Base-by-base conservation (phyloP, 140 eudicot genomes). In the Ambrosia hybrid region DNA sequence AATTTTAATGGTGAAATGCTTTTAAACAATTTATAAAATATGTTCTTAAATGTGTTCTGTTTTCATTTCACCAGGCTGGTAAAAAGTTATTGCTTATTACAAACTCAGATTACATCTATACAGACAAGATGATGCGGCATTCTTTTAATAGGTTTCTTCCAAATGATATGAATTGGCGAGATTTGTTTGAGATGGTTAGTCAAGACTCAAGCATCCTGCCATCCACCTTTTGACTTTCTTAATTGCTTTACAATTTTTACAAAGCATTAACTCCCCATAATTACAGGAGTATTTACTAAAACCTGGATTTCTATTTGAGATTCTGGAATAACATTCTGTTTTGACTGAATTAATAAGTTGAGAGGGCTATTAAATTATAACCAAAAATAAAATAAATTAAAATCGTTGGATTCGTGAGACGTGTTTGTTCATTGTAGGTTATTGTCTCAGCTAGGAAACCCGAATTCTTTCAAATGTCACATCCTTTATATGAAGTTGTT, bases 371-470 rank as follows among this genome's bases (percentile, higher is more conserved):
- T 37, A 59, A 30, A 61, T 73, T 48, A 73, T 62, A 65, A 39
- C 48, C 9, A 4, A 34, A 59, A n/a, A 60, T 21, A 33, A 34
- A 8, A 58, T 41, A 6, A 57, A 30, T 30, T 30, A 30, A 36
- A 38, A 1, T 6, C 4, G 14, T 70, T 70, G 59, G 58, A 37
- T 65, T 66, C 30, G 67, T 63, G 65, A 62, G 45, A 61, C 57
- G 30, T 80, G 7, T 68, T 39, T 70, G 26, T 80, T 78, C 56
- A 49, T 49, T 82, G 57, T 72, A 93, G 98, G 96, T 93, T 63
- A 90, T 93, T 79, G 97, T 90, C 79, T 93, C 98, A 33, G 93
- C 98, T 59, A 90, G 93, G 79, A 93, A 93, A 82, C 98, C 98
- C 65, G 98, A 93, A 65, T 93, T 90, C 77, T 93, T 93, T 73